These are phyloP conservation scores for Polygonum maritimum DNA, from an alignment of 148 eudicot genomes.

Conservation along the genomic window DNA sequence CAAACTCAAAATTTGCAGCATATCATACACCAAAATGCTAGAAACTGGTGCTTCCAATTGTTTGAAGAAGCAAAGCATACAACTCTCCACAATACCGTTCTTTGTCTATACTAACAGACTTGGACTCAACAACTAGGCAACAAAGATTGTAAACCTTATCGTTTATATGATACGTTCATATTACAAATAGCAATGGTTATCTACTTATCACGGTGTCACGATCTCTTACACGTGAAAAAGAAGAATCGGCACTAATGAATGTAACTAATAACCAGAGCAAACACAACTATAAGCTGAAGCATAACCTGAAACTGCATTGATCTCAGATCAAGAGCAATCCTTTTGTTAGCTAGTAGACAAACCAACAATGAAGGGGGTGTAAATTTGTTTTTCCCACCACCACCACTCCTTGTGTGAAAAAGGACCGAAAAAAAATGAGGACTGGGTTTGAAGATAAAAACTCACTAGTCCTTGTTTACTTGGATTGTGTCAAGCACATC, in stretches of 20 bases:
- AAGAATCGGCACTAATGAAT: not conserved
- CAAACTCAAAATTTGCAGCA: too few relatives aligned
- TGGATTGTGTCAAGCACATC: not conserved
- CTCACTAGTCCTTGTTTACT: not conserved
- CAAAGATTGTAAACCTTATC: not conserved
- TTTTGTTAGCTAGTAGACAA: not conserved
- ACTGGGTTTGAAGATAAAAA: not conserved
- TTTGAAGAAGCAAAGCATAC: too few relatives aligned
- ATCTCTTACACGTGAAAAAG: not conserved
- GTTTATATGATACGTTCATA: not conserved
- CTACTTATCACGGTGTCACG: not conserved
- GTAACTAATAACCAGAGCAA: not conserved
- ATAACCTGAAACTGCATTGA: not conserved
- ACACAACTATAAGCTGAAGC: not conserved
- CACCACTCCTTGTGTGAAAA: conserved; percentile 5
- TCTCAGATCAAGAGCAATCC: not conserved
- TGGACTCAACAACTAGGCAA: not conserved
- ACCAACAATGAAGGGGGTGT: conserved; percentile 1
- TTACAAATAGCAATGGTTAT: conserved; percentile 1
- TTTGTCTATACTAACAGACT: too few relatives aligned
- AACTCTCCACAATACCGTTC: too few relatives aligned
- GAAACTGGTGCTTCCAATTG: too few relatives aligned
- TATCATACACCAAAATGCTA: too few relatives aligned
- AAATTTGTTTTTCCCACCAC: not conserved
- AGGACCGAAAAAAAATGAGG: not conserved